Base-by-base conservation (phyloP, 768 basidiomycete genomes). In the Termitomyces sp. region DNA sequence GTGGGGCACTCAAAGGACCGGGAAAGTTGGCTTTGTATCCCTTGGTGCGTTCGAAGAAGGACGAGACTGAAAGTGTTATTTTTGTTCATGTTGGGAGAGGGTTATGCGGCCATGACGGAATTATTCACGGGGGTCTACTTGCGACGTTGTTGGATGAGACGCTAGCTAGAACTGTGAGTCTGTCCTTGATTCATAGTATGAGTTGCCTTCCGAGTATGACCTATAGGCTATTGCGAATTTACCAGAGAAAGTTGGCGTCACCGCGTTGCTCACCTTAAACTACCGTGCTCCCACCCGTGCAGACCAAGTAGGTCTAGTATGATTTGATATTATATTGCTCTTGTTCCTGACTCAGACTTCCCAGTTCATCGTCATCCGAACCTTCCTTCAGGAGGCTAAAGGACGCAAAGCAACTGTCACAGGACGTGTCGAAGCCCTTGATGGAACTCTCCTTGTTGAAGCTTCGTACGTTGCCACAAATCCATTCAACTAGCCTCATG, bases 21-120 rank as follows among this genome's bases (percentile, higher is more conserved):
- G 92, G 92, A 3, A 90, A 86, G 71, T 81, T 99, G 2, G 92
- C 94, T 0, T 71, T 96, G 59, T 79, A 81, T 20, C 94, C 95
- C 3, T 69, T 98, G 3, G 84, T 93, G 11, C 83, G 95, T 25
- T 84, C 84, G 17, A 84, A 79, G 67, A 79, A 76, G 59, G 94
- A 97, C 74, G 92, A 94, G 70, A 80, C 79, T 11, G 92, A 94
- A 74, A 83, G 84, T 10, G 69, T 86, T 32, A 78, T 86, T 5
- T 77, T 97, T 61, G 59, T 95, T 1, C 96, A 98, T 67, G 78
- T 97, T 2, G 96, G 96, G 1, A 76, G 91, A 46, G 91, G 88
- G 2, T 63, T 98, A 56, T 98, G 96, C 69, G 96, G 92, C 4
- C 90, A 96, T 64, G 94, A 96, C 73, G 96, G 96, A 0, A 94